phyloP scores from a whole-genome alignment of 208 protist genomes.

The Leishmania mexicana region DNA sequence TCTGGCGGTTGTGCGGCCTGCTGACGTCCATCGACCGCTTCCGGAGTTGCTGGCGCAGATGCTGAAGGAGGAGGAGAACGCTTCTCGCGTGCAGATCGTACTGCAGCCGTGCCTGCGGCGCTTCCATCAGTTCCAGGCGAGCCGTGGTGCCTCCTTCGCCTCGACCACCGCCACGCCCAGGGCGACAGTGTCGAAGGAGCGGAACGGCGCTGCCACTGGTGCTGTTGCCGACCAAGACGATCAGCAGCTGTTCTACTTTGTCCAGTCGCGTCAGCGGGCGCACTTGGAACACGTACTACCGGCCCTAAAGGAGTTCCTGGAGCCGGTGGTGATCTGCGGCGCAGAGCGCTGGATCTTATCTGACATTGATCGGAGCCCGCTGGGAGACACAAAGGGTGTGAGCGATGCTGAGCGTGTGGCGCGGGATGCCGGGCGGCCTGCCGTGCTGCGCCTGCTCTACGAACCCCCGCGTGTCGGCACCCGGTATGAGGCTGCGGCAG shows the following conservation, averaged over 20 bases:
- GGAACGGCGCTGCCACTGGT: not conserved
- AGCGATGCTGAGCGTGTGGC: not conserved
- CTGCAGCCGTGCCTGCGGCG: slow-evolving; percentile 76
- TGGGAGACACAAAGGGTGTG: not conserved
- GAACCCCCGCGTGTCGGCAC: not conserved
- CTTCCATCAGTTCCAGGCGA: slow-evolving; percentile 37
- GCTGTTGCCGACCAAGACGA: slow-evolving; percentile 13
- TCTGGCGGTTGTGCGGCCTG: slow-evolving; percentile 37
- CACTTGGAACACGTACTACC: slow-evolving; percentile 73
- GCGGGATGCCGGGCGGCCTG: slow-evolving; percentile 35
- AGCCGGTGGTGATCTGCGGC: slow-evolving; percentile 72
- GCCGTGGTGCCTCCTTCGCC: not conserved
- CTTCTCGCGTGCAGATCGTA: slow-evolving; percentile 76
- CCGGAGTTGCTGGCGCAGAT: slow-evolving; percentile 55
- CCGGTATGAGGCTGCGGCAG: not conserved
- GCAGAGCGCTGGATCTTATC: slow-evolving; percentile 79
- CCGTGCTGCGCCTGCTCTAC: slow-evolving; percentile 48
- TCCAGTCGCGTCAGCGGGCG: slow-evolving; percentile 71
- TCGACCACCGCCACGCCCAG: not conserved
- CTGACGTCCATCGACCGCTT: slow-evolving; percentile 42
- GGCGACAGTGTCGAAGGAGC: not conserved
- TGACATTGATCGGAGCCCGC: slow-evolving; percentile 72
- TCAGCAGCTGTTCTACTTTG: slow-evolving; percentile 72
- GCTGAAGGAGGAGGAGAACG: slow-evolving; percentile 67
- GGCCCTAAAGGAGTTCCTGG: slow-evolving; percentile 58